phyloP scores from a whole-genome alignment of 345 rosid species.

The Boechera stricta region DNA sequence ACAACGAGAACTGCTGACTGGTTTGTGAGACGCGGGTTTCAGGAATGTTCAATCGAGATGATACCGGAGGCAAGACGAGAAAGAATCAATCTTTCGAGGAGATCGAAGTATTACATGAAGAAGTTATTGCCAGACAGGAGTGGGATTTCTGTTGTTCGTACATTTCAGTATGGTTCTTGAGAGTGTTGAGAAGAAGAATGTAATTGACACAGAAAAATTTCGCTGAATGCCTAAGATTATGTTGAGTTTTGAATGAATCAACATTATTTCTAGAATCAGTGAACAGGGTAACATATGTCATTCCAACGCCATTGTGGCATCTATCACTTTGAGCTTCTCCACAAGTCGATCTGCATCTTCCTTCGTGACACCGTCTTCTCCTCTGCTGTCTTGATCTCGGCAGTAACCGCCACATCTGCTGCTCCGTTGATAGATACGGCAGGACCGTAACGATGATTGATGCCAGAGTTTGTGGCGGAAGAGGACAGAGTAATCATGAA shows the following conservation, averaged over 20 bases:
- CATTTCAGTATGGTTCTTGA: slow-evolving; percentile 36
- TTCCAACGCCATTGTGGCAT: neutral
- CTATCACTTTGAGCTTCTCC: neutral
- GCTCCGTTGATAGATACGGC: too few species aligned
- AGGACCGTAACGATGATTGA: too few species aligned
- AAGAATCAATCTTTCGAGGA: slow-evolving; percentile 78
- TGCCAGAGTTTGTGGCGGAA: too few species aligned
- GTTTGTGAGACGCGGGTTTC: slow-evolving; percentile 85
- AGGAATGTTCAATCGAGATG: slow-evolving; percentile 70
- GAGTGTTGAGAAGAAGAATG: neutral
- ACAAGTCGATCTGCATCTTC: neutral
- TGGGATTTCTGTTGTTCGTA: slow-evolving; percentile 58
- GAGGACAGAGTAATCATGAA: too few species aligned
- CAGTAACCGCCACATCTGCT: too few species aligned
- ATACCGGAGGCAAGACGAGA: slow-evolving; percentile 75
- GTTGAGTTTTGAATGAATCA: neutral
- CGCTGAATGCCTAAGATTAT: neutral
- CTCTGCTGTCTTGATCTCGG: too few species aligned
- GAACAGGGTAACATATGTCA: neutral
- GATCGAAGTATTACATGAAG: slow-evolving; percentile 84
- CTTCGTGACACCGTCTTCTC: neutral
- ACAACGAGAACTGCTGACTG: slow-evolving; percentile 96
- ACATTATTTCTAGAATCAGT: too few species aligned
- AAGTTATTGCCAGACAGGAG: slow-evolving; percentile 74
- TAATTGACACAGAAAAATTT: neutral